These are phyloP conservation scores for Hamamelis virginiana DNA, from an alignment of 164 flowering plant genomes.

Conservation along the genomic window DNA sequence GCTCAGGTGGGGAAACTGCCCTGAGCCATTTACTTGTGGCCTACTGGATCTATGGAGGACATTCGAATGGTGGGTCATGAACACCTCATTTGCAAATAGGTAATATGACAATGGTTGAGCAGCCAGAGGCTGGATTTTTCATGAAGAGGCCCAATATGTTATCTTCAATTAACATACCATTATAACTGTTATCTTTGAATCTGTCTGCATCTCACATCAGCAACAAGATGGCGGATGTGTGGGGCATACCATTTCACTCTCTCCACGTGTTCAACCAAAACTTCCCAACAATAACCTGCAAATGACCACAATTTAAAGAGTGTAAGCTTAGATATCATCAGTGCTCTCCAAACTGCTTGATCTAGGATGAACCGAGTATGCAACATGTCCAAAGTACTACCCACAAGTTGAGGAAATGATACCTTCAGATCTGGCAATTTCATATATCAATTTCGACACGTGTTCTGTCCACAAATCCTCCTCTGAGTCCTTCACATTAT, in stretches of 20 bases:
- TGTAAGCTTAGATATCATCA: background rate
- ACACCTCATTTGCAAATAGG: background rate
- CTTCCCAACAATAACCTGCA: constrained; percentile 75
- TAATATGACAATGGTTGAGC: background rate
- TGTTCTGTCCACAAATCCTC: constrained; percentile 65
- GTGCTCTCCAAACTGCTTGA: background rate
- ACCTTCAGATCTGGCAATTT: constrained; percentile 81
- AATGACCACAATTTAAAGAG: constrained; percentile 3
- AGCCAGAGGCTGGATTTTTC: background rate
- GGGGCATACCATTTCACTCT: constrained; percentile 98
- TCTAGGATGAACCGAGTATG: background rate
- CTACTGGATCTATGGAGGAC: background rate
- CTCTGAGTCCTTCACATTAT: constrained; percentile 82
- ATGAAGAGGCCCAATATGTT: background rate
- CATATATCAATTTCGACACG: constrained; percentile 49
- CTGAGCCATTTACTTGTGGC: background rate
- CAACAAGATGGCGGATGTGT: constrained; percentile 90
- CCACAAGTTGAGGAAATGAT: constrained; percentile 2
- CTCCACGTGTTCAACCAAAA: constrained; percentile 66
- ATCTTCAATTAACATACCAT: background rate
- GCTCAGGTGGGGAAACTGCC: background rate
- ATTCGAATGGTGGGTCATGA: background rate
- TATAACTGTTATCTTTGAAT: constrained; percentile 10
- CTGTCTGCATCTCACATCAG: constrained; percentile 67
- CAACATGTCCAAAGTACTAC: background rate